A percentile compares a stretch with the other conserved stretches of the same genome.
Evolutionary conservation across 495 filamentous ascomycete genomes (phyloP).

Genomic region (Cercophora newfieldiana): DNA sequence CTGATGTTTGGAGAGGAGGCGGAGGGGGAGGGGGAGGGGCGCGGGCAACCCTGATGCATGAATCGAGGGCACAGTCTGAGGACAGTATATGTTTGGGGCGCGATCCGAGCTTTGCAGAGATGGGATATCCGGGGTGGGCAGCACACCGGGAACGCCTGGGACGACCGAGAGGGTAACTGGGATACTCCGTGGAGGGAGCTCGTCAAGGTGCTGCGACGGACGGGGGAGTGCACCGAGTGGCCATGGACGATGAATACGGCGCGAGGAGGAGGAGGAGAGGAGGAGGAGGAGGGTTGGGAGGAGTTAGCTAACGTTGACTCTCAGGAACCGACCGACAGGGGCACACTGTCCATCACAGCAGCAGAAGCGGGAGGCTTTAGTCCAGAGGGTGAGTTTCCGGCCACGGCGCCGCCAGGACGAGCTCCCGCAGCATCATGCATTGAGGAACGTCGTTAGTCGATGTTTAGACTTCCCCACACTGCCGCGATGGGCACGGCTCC

Average conservation of each 20-base stretch:
- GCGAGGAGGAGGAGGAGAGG: too few species aligned
- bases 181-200: background rate
- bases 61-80: conserved; percentile 36
- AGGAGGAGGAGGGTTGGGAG: conserved; percentile 13
- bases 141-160: conserved; percentile 23
- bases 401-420: conserved; percentile 18
- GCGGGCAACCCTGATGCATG: conserved; percentile 34
- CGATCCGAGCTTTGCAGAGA: conserved; percentile 27
- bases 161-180: conserved; percentile 7
- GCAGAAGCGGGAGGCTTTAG: conserved; percentile 12
- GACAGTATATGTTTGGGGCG: conserved; percentile 34
- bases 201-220: conserved; percentile 9
- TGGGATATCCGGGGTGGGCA: conserved; percentile 35
- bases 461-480: conserved; percentile 33
- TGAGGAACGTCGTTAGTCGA: conserved; percentile 33
- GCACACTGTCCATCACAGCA: conserved; percentile 26
- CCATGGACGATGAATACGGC: conserved; percentile 19
- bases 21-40: conserved; percentile 19
- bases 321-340: conserved; percentile 25
- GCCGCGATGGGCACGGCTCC: conserved; percentile 16
- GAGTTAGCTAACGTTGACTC: conserved; percentile 19
- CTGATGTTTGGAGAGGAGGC: background rate
- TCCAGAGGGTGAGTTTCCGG: conserved; percentile 29
- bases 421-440: conserved; percentile 37
- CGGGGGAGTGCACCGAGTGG: conserved; percentile 18